phyloP scores from a whole-genome alignment of 2,329 filamentous ascomycete genomes.

The Apiospora rasikravindrae region DNA sequence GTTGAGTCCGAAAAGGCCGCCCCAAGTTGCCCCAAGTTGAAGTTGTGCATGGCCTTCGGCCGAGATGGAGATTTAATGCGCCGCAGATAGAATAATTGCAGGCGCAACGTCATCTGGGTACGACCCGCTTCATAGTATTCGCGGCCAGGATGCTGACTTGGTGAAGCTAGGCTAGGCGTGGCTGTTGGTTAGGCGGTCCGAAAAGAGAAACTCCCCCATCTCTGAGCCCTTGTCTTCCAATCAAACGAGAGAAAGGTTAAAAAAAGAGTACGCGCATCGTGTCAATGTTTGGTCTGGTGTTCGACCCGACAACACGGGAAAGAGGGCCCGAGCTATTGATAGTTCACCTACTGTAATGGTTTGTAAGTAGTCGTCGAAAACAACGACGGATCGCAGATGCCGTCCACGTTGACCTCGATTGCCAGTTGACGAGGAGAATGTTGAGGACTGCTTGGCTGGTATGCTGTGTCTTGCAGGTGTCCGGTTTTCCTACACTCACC shows the following conservation, averaged over 20 bases:
- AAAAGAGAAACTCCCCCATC: background rate
- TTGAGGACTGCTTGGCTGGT: background rate
- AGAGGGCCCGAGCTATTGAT: background rate
- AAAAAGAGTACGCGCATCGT: background rate
- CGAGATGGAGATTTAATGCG: slow-evolving; percentile 7
- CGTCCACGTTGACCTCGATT: background rate
- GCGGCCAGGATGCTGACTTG: background rate
- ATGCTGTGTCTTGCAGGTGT: background rate
- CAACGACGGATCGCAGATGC: background rate
- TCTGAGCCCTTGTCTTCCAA: background rate
- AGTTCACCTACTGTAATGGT: background rate
- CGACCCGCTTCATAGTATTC: background rate
- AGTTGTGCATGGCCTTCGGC: background rate
- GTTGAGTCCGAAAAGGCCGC: background rate
- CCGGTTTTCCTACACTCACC: background rate
- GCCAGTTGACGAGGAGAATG: background rate
- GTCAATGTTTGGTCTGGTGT: slow-evolving; percentile 1
- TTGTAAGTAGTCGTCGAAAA: background rate
- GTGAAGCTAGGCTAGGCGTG: background rate
- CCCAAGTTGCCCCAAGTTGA: background rate
- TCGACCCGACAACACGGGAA: slow-evolving; percentile 8
- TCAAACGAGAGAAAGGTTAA: background rate
- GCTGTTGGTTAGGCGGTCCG: background rate
- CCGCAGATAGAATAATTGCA: slow-evolving; percentile 4
- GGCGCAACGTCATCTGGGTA: slow-evolving; percentile 2